Base-by-base conservation (phyloP, 352 stramenopile species). In the Elongisporangium undulatum region DNA sequence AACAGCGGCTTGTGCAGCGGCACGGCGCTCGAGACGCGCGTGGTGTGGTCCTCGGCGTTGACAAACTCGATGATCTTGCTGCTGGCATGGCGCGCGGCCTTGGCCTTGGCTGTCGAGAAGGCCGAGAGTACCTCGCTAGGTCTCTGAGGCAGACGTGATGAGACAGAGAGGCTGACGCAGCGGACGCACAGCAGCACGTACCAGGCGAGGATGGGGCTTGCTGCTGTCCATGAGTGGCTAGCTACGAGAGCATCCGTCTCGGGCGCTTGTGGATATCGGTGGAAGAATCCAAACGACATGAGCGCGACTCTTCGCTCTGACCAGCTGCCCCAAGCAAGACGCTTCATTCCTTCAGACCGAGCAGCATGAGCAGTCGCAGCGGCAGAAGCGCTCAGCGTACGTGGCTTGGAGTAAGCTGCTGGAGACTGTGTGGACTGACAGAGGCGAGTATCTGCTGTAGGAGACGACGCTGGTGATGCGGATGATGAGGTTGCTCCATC, bases 1-100 rank as follows among this genome's bases (percentile, higher is more conserved):
- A 98, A 98, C 48, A 98, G 66, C 24, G 92, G 90, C 53, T 85
- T 75, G 53, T 96, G 85, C 39, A 96, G 55, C 0, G 89, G 85
- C 22, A 98, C 91, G 10, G 62, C 49, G 66, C 77, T 92, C 12
- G 79, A 75, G 9, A 87, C 63, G 54, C 68, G 75, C 13, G 66
- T 39, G 0, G 83, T 89, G 73, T 96, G 77, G 61, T 97, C 87
- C 56, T 79, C 76, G 7, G 79, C 68, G 54, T 91, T 89, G 34
- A 90, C 70, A 50, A 91, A 86, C 22, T 80, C 79, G 45, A 93
- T 51, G 56, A 91, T 82, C 29, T 61, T 67, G 50, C 58, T 72
- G 23, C 62, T 69, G 7, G 68, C 62, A 19, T 76, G 55, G 23
- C 74, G 77, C 20, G 68, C 65, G 0, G 79, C 77, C 45, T 67